Evolutionary conservation across 352 stramenopile genomes (phyloP), one percentile per base, ranked within the genome.

Genomic region (Peronospora tabacina): DNA sequence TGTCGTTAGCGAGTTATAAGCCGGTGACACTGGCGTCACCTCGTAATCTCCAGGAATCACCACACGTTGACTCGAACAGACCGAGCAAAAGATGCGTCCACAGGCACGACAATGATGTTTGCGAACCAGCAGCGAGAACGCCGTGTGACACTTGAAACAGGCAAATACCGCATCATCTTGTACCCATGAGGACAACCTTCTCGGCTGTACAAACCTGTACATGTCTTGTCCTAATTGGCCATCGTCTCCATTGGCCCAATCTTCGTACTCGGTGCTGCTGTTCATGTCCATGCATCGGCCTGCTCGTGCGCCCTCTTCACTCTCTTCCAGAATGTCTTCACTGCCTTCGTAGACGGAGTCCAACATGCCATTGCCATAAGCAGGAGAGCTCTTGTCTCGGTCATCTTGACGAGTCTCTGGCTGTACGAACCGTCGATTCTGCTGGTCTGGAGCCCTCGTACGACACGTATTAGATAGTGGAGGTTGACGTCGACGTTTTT

Each of bases 51-150:
- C 68, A 0, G 79, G 81, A 49, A 92, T 92, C 11, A 92, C 76
- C 6, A 92, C 78, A 7, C 81, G 72, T 59, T 92, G 81, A 44
- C 77, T 90, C 3, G 81, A 92, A 46, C 78, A 92, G 15, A 68
- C 49, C 15, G 72, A 74, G 49, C 81, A 92, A 47, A 92, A 92
- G 41, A 92, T 92, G 41, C 81, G 75, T 28, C 81, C 81, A 32
- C 81, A 91, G 0, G 81, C 81, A 16, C 81, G 62, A 44, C 81
- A 92, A 62, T 92, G 81, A 50, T 92, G 81, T 55, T 92, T 92
- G 24, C 81, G 72, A 34, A 90, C 57, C 20, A 92, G 53, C 38
- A 92, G 58, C 41, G 81, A 85, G 52, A 92, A 92, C 24, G 86
- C 63, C 17, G 72, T 61, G 60, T 90, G 78, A 53, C 81, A 92